Percentiles rank a stretch among this genome's conserved stretches.
Evolutionary conservation across 192 early-diverging fungal genomes (phyloP).

Genomic region (Gigaspora rosea): DNA sequence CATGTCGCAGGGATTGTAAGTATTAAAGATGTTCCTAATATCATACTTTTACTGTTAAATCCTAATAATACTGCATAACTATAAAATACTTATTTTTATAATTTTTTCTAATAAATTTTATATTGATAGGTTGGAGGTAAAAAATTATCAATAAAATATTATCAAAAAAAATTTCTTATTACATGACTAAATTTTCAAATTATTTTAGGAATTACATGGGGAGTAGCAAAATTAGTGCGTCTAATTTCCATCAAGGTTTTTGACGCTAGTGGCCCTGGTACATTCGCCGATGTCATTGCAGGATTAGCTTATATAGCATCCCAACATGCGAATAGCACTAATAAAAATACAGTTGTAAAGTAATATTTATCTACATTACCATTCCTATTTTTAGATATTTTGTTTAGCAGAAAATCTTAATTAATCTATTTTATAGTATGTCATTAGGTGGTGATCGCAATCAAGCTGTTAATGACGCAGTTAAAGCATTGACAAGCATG

Average conservation of each 20-base stretch:
- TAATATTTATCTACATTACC: no score
- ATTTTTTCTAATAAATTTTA: neutral
- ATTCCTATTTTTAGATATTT: neutral
- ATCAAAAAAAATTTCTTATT: no score
- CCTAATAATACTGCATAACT: neutral
- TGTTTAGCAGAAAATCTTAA: conserved; percentile 48
- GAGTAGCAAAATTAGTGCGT: conserved; percentile 71
- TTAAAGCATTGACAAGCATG: conserved; percentile 44
- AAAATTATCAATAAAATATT: conserved; percentile 36
- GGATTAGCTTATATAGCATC: conserved; percentile 52
- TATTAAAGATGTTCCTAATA: neutral
- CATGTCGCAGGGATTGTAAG: conserved; percentile 67
- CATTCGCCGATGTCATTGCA: conserved; percentile 50
- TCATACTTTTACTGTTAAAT: no score
- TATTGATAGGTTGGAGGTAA: conserved; percentile 52
- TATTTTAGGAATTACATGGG: conserved; percentile 7
- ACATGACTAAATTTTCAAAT: no score
- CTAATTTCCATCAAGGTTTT: conserved; percentile 75
- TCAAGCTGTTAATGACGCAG: conserved; percentile 65
- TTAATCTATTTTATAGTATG: conserved; percentile 73
- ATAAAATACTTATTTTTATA: neutral
- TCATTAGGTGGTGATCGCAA: conserved; percentile 83
- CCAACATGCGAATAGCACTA: neutral
- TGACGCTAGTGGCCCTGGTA: conserved; percentile 53
- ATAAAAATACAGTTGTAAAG: neutral